Evolutionary conservation across 2,329 filamentous ascomycete genomes (phyloP).

Genomic region (Aspergillus transmontanensis): DNA sequence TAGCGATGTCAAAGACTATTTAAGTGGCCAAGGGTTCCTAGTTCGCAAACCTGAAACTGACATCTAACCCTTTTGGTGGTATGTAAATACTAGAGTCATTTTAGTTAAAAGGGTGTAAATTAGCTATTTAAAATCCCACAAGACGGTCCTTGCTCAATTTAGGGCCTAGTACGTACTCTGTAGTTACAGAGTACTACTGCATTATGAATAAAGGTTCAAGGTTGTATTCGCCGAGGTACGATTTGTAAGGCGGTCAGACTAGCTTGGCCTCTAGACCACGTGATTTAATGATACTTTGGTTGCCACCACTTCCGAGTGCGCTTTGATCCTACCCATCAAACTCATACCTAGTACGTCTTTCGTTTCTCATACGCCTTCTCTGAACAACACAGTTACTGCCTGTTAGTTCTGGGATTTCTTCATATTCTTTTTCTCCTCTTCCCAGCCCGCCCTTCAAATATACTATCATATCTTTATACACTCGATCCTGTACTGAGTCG

Average conservation of each 20-base stretch:
- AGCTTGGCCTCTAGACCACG: not conserved
- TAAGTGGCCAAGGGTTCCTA: conserved; percentile 70
- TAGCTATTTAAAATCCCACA: not conserved
- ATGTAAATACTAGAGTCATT: not conserved
- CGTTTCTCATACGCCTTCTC: not conserved
- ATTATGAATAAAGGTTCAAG: not conserved
- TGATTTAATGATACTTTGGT: not conserved
- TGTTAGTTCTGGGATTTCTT: not conserved
- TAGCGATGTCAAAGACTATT: conserved; percentile 84
- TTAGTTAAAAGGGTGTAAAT: not conserved
- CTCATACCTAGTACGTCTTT: not conserved
- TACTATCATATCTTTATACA: not conserved
- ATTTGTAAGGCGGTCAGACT: not conserved
- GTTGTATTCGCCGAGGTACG: not conserved
- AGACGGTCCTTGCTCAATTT: not conserved
- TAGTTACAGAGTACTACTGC: not conserved
- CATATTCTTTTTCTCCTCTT: not conserved
- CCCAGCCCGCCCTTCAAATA: not conserved
- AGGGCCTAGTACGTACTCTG: not conserved
- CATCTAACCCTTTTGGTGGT: conserved; percentile 4
- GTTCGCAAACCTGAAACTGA: conserved; percentile 74
- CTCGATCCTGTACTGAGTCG: not conserved
- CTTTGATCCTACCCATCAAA: not conserved
- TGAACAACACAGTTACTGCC: not conserved
- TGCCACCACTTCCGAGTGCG: not conserved